Conservation (phyloP, 2,329 filamentous ascomycete species). For the Fusarium metavorans region DNA sequence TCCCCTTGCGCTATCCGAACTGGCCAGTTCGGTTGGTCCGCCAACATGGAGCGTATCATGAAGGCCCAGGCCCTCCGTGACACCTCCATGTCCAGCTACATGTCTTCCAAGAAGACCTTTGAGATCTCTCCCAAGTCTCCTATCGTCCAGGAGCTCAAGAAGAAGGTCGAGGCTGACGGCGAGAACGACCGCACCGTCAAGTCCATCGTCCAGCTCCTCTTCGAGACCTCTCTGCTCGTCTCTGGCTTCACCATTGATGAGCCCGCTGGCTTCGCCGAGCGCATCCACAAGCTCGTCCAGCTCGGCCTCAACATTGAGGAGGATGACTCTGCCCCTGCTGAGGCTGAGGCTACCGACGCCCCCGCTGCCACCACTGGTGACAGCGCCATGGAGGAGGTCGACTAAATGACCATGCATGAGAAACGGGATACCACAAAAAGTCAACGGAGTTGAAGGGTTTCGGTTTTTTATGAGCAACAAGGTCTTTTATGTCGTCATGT, state of each 20-base stretch:
- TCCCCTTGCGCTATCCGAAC: constrained; percentile 99
- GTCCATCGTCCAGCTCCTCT: constrained; percentile 97
- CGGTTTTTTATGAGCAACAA: constrained; percentile 49
- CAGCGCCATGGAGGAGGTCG: constrained; percentile 99
- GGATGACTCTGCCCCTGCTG: constrained; percentile 78
- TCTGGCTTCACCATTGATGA: constrained; percentile 99
- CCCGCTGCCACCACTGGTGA: constrained; percentile 73
- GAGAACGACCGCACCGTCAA: constrained; percentile 99
- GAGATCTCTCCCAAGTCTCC: constrained; percentile 99
- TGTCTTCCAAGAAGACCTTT: constrained; percentile 99
- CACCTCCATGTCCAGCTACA: constrained; percentile 99
- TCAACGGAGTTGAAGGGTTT: constrained; percentile 58
- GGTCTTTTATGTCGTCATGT: constrained; percentile 50
- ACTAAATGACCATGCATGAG: constrained; percentile 70
- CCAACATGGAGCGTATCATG: constrained; percentile 99
- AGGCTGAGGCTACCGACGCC: constrained; percentile 68
- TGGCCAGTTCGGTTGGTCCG: constrained; percentile 99
- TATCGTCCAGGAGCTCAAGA: constrained; percentile 99
- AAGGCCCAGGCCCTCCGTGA: constrained; percentile 99
- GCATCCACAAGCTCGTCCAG: constrained; percentile 99
- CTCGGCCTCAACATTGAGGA: constrained; percentile 98
- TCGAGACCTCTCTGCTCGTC: constrained; percentile 98
- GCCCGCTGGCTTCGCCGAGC: constrained; percentile 96
- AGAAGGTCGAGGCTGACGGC: constrained; percentile 97
- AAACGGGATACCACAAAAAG: constrained; percentile 56